A percentile compares a stretch with the other conserved stretches of the same genome.
phyloP scores from a whole-genome alignment of 1,284 basidiomycete species.

The Boletus sp. region DNA sequence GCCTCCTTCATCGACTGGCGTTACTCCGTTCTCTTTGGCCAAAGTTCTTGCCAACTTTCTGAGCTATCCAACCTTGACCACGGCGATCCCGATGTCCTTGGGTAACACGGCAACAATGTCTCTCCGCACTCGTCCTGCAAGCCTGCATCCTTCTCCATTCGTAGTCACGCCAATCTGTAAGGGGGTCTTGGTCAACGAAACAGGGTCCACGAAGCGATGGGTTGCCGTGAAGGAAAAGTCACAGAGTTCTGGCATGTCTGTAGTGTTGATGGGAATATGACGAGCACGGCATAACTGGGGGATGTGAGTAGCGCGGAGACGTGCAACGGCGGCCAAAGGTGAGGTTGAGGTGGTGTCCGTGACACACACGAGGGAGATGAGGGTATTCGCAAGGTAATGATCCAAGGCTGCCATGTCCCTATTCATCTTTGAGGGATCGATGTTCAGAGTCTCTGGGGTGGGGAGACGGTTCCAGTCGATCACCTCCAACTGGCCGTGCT shows the following conservation, averaged over 20 bases:
- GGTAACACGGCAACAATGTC: constrained; percentile 84
- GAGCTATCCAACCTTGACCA: constrained; percentile 75
- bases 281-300: constrained; percentile 58
- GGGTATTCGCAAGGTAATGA: constrained; percentile 46
- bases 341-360: constrained; percentile 47
- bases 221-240: constrained; percentile 90
- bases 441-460: not conserved
- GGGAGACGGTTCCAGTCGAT: constrained; percentile 54
- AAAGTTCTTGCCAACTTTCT: constrained; percentile 62
- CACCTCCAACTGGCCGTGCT: constrained; percentile 57
- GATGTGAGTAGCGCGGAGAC: constrained; percentile 55
- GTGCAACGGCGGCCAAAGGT: constrained; percentile 23
- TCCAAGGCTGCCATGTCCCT: constrained; percentile 49
- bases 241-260: constrained; percentile 86
- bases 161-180: constrained; percentile 91
- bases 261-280: constrained; percentile 82
- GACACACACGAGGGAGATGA: constrained; percentile 67
- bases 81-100: constrained; percentile 76
- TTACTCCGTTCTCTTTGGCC: constrained; percentile 14
- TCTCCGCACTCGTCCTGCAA: constrained; percentile 80
- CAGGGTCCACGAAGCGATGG: constrained; percentile 73
- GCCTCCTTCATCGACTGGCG: constrained; percentile 39
- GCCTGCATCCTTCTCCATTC: constrained; percentile 89
- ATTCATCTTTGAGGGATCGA: constrained; percentile 29
- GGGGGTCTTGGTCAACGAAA: constrained; percentile 54